Evolutionary conservation across 176 grass and related monocot genomes (phyloP).

Genomic region (Dendrocalamus sinicus): DNA sequence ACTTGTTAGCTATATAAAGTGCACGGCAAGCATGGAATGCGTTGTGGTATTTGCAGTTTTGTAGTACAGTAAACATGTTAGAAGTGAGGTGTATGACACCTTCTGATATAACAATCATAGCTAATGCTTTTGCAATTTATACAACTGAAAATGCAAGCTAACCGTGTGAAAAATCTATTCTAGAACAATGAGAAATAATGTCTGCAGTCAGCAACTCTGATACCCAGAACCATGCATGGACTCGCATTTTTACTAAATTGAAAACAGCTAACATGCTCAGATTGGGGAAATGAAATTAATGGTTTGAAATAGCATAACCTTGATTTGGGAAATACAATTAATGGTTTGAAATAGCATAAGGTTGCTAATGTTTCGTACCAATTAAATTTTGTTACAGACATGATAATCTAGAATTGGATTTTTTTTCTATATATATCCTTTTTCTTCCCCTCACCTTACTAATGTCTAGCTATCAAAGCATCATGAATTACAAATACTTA

Average conservation of each 20-base stretch:
- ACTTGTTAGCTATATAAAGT: constrained; percentile 59
- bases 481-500: constrained; percentile 17
- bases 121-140: neutral
- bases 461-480: constrained; percentile 13
- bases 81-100: neutral
- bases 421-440: neutral
- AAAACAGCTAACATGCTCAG: no score
- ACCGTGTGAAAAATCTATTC: neutral
- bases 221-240: no score
- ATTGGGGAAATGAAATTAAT: no score
- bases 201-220: no score
- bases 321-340: no score
- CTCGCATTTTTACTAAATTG: no score
- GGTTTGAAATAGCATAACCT: no score
- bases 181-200: no score
- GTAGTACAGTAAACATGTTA: neutral
- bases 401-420: neutral
- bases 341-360: no score
- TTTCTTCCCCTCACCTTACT: neutral
- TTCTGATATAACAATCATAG: neutral
- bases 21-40: constrained; percentile 78
- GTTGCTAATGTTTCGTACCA: no score
- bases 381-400: neutral
- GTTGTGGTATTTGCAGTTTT: constrained; percentile 80
- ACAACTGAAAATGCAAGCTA: neutral